Base-by-base conservation (phyloP, 768 basidiomycete genomes). In the Russula brevipes region DNA sequence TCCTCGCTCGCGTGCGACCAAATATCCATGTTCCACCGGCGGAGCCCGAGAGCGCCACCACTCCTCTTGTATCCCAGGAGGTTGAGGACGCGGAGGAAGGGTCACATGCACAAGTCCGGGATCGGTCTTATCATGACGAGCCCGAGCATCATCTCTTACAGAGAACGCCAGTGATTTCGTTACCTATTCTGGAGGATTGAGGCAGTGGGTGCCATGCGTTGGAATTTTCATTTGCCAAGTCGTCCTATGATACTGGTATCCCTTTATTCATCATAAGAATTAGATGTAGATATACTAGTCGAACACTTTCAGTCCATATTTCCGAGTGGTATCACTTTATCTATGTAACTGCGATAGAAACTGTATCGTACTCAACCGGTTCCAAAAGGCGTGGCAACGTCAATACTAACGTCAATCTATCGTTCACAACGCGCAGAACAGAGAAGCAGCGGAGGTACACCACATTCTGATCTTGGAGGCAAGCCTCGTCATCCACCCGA, bases 1-100 rank as follows among this genome's bases (percentile, higher is more conserved):
- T 67, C 24, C 65, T 68, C 52, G 8, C 47, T 19, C 65, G 67
- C 59, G 46, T 68, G 38, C 59, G 65, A 42, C 67, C 67, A 52
- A 51, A 63, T 53, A 61, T 66, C 44, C 66, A 68, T 49, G 35
- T 64, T n/a, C 53, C 35, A 9, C 33, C 57, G 16, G 41, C 24
- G 31, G 65, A 63, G 19, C 59, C 54, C 1, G 67, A 68, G 52
- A 16, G 47, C 1, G 45, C 5, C 16, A 12, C 31, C 19, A n/a
- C 46, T 3, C 55, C 38, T 0, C 41, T 9, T 11, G 44, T 14
- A 41, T 46, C 54, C 19, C 36, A 38, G 38, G 47, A 45, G 14
- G 30, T 31, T 5, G 58, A 30, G 39, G 52, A 14, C 5, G 19
- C 30, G 16, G 60, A 14, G 55, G 53, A 50, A 31, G 50, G 35